Percentiles rank a stretch among this genome's conserved stretches.
Conservation (phyloP, 495 filamentous ascomycete genomes). For the Penicillium goetzii region DNA sequence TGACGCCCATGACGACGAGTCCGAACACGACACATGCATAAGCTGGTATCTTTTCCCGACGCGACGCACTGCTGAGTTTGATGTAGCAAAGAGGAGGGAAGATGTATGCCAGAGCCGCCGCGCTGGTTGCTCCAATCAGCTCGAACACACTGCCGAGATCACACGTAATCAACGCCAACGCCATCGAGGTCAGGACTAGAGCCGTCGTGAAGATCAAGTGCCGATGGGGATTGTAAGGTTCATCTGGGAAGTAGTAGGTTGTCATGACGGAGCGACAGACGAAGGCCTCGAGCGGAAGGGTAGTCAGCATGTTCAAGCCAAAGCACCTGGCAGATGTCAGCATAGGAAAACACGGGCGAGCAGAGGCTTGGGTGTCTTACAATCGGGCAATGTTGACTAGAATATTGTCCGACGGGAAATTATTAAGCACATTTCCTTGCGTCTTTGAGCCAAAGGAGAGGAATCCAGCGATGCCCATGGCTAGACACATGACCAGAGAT, state of each 20-base stretch:
- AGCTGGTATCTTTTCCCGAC: slow-evolving; percentile 75
- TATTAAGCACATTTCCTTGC: slow-evolving; percentile 94
- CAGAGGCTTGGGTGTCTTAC: slow-evolving; percentile 40
- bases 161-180: slow-evolving; percentile 78
- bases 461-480: slow-evolving; percentile 88
- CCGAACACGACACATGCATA: slow-evolving; percentile 75
- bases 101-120: slow-evolving; percentile 92
- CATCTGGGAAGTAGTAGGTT: slow-evolving; percentile 84
- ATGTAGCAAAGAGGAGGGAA: slow-evolving; percentile 94
- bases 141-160: slow-evolving; percentile 95
- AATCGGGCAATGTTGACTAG: slow-evolving; percentile 93
- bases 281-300: slow-evolving; percentile 92
- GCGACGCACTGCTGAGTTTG: slow-evolving; percentile 71
- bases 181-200: slow-evolving; percentile 79
- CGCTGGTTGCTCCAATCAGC: slow-evolving; percentile 91
- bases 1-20: slow-evolving; percentile 79
- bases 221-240: slow-evolving; percentile 78
- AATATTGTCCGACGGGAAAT: slow-evolving; percentile 86
- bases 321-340: slow-evolving; percentile 63
- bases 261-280: slow-evolving; percentile 97
- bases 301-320: slow-evolving; percentile 97
- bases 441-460: slow-evolving; percentile 91
- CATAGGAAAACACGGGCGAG: background rate
- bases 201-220: slow-evolving; percentile 83
- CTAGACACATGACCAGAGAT: slow-evolving; percentile 84